These are phyloP conservation scores for Nemania abortiva DNA, from an alignment of 2,329 filamentous ascomycete species.

Conservation along the genomic window DNA sequence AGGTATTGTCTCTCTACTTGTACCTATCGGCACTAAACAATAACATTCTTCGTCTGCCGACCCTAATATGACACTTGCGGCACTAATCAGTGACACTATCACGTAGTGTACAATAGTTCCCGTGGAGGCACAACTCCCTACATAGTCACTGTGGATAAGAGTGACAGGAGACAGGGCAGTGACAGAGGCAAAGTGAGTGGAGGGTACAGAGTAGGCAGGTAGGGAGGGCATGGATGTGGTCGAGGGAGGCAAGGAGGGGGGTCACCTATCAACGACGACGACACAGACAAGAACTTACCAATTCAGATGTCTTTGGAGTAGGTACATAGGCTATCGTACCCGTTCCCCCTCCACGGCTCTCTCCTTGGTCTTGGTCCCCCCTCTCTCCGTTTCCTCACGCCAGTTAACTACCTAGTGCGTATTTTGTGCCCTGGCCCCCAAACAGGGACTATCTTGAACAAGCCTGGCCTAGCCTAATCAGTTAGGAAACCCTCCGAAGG, in stretches of 20 bases:
- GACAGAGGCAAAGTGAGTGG: conserved; percentile 43
- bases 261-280: conserved; percentile 38
- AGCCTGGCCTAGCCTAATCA: conserved; percentile 53
- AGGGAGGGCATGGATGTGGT: conserved; percentile 47
- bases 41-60: conserved; percentile 49
- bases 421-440: conserved; percentile 51
- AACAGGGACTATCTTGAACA: conserved; percentile 49
- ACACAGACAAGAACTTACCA: conserved; percentile 37
- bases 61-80: conserved; percentile 41
- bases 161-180: conserved; percentile 47
- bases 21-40: conserved; percentile 39
- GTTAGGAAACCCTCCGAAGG: conserved; percentile 61
- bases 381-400: conserved; percentile 33
- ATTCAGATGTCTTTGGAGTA: conserved; percentile 50
- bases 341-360: conserved; percentile 45
- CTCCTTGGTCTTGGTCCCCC: conserved; percentile 30
- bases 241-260: conserved; percentile 49
- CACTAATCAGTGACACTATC: conserved; percentile 43
- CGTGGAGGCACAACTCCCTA: conserved; percentile 42
- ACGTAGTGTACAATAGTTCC: conserved; percentile 43
- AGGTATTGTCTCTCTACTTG: conserved; percentile 32
- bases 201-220: conserved; percentile 52
- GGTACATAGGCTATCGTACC: conserved; percentile 24
- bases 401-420: conserved; percentile 46
- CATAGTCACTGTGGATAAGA: conserved; percentile 46